Base-by-base conservation (phyloP, 768 basidiomycete species). In the Leucocoprinus birnbaumii region DNA sequence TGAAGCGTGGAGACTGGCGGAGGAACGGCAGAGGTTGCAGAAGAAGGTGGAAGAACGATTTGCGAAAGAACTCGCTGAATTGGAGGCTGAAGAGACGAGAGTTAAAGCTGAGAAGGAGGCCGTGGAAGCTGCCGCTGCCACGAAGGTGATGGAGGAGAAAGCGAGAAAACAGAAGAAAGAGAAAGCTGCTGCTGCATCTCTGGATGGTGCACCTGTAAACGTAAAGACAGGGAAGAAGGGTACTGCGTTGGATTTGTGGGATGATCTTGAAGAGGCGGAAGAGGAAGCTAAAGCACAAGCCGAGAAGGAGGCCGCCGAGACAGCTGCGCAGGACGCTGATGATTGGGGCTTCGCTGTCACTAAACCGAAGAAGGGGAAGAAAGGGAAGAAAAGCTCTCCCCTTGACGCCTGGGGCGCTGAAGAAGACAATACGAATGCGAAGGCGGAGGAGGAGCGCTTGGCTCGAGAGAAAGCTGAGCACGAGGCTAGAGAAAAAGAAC, bases 361-460 rank as follows among this genome's bases (percentile, higher is more conserved):
- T 5, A 44, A 25, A 2, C 19, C 45, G 21, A 48, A 50, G 50
- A 41, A 19, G n/a, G 49, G 48, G 24, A 48, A 59, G 50, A 43
- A 34, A 19, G 44, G 38, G 56, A 59, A 57, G 35, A 27, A 31
- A 31, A 31, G 31, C 31, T 31, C 46, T 18, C 14, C 14, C n/a
- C 47, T 42, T 18, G 24, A 26, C 13, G 16, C 25, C 2, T 47
- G n/a, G 40, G 57, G 55, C 35, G 54, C 47, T 5, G 49, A 42
- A 1, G 55, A 59, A 16, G 43, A 48, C 14, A 46, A 66, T 22
- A 53, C 59, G 4, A 51, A 14, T 16, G 34, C 2, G 51, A 44
- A 59, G 13, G 60, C 57, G 24, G 48, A 61, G 44, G 51, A 61
- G 44, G 57, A 57, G 44, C 51, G 51, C 22, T 51, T 21, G 45